Percentiles rank a stretch among this genome's conserved stretches.
phyloP scores from a whole-genome alignment of 2,329 filamentous ascomycete species.

The Emergomyces africanus region DNA sequence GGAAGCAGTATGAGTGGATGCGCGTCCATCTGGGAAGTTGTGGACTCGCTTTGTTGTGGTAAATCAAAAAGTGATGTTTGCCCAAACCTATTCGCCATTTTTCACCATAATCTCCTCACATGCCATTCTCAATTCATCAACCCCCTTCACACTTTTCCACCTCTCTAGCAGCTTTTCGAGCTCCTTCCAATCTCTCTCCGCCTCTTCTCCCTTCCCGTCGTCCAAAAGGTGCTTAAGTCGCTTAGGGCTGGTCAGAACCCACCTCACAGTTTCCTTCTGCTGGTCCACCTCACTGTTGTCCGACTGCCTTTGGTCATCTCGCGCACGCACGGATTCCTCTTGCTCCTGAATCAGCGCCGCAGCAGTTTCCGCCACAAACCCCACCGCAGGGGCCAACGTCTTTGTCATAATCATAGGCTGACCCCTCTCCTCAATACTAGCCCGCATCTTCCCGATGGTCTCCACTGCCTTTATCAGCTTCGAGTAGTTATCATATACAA shows the following conservation, averaged over 20 bases:
- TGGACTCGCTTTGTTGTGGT: not conserved
- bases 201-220: constrained; percentile 27
- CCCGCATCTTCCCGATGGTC: constrained; percentile 64
- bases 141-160: constrained; percentile 33
- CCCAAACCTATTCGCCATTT: constrained; percentile 6
- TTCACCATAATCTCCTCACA: constrained; percentile 29
- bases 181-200: constrained; percentile 31
- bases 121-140: constrained; percentile 25
- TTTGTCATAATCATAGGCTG: constrained; percentile 35
- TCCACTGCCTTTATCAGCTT: constrained; percentile 95
- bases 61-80: not conserved
- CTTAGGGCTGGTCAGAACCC: constrained; percentile 31
- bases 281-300: constrained; percentile 12
- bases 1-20: not conserved
- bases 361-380: constrained; percentile 33
- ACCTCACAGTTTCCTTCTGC: constrained; percentile 32
- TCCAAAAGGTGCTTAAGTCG: constrained; percentile 26
- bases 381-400: constrained; percentile 29
- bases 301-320: constrained; percentile 17
- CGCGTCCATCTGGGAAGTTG: not conserved
- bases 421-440: constrained; percentile 34
- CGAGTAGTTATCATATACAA: constrained; percentile 97
- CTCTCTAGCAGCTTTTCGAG: constrained; percentile 26
- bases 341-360: constrained; percentile 27
- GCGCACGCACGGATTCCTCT: constrained; percentile 19